These are phyloP conservation scores for Alloascoidea africana DNA, from an alignment of 805 yeast genomes.

Conservation along the genomic window DNA sequence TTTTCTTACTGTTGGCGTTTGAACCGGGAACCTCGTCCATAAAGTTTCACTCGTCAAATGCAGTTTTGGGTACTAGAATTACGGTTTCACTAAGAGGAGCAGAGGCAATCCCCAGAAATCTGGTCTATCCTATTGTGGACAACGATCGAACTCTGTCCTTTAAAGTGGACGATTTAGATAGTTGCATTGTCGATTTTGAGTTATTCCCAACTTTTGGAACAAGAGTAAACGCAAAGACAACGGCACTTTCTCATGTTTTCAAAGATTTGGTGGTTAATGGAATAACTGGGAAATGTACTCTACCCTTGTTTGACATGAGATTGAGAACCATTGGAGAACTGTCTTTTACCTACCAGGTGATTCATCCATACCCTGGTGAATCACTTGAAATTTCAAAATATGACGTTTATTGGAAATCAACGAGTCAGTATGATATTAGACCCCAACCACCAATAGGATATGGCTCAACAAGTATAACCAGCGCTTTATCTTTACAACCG, in stretches of 20 bases:
- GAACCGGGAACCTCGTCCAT: constrained; percentile 28
- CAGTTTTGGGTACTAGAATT: constrained; percentile 37
- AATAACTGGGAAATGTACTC: constrained; percentile 18
- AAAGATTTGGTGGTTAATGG: constrained; percentile 1
- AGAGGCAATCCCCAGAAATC: constrained; percentile 79
- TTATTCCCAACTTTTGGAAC: constrained; percentile 93
- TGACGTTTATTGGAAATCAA: constrained; percentile 95
- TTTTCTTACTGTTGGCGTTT: constrained; percentile 64
- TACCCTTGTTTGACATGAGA: constrained; percentile 75
- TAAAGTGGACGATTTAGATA: constrained; percentile 66
- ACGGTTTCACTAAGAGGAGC: constrained; percentile 57
- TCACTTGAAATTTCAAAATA: constrained; percentile 82
- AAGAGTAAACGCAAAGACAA: constrained; percentile 75
- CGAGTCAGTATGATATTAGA: constrained; percentile 31
- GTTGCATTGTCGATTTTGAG: constrained; percentile 72
- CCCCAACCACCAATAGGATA: constrained; percentile 6
- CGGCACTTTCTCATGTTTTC: constrained; percentile 50
- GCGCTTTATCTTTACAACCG: neutral
- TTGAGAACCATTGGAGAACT: constrained; percentile 72
- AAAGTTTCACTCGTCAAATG: constrained; percentile 25
- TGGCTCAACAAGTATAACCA: neutral
- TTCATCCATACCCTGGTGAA: constrained; percentile 75
- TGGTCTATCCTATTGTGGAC: constrained; percentile 64
- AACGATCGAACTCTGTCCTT: constrained; percentile 59
- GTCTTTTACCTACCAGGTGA: constrained; percentile 62